These are phyloP conservation scores for Kuraishia capsulata DNA, from an alignment of 805 yeast genomes.

Conservation along the genomic window DNA sequence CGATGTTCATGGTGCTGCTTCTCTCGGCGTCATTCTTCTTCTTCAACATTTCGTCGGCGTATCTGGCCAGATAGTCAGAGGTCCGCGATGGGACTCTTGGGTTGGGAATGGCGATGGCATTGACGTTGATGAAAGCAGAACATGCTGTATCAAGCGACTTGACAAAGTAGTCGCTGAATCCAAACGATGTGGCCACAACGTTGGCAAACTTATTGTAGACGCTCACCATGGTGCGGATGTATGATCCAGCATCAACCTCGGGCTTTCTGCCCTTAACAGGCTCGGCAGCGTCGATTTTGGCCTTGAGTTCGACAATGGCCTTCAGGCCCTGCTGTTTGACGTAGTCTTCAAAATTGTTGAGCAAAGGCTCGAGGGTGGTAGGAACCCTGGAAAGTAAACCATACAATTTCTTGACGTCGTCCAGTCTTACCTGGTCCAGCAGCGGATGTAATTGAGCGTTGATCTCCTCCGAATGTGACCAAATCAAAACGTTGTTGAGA, in stretches of 20 bases:
- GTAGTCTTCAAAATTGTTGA: slow-evolving; percentile 62
- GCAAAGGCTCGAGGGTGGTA: slow-evolving; percentile 67
- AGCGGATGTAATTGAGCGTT: slow-evolving; percentile 70
- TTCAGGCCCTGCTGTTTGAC: slow-evolving; percentile 57
- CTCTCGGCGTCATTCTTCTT: slow-evolving; percentile 47
- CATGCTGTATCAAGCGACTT: slow-evolving; percentile 89
- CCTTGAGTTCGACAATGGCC: slow-evolving; percentile 49
- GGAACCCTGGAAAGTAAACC: slow-evolving; percentile 70
- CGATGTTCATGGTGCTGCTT: slow-evolving; percentile 65
- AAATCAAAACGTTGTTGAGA: slow-evolving; percentile 68
- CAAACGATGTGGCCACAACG: slow-evolving; percentile 60
- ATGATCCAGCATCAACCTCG: slow-evolving; percentile 60
- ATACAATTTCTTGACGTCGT: slow-evolving; percentile 74
- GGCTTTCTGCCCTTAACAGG: slow-evolving; percentile 5
- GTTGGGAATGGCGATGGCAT: slow-evolving; percentile 66
- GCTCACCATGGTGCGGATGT: slow-evolving; percentile 66
- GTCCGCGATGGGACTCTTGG: slow-evolving; percentile 62
- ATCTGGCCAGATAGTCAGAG: slow-evolving; percentile 86
- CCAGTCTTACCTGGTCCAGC: slow-evolving; percentile 61
- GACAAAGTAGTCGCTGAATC: slow-evolving; percentile 66
- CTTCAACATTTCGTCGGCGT: slow-evolving; percentile 75
- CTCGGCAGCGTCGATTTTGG: slow-evolving; percentile 9
- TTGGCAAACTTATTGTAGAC: slow-evolving; percentile 61
- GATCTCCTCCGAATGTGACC: slow-evolving; percentile 66
- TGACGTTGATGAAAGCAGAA: slow-evolving; percentile 71